Percentiles rank a stretch among this genome's conserved stretches.
These are phyloP conservation scores for Elsinoe perseae DNA, from an alignment of 2,329 filamentous ascomycete genomes.

Conservation along the genomic window DNA sequence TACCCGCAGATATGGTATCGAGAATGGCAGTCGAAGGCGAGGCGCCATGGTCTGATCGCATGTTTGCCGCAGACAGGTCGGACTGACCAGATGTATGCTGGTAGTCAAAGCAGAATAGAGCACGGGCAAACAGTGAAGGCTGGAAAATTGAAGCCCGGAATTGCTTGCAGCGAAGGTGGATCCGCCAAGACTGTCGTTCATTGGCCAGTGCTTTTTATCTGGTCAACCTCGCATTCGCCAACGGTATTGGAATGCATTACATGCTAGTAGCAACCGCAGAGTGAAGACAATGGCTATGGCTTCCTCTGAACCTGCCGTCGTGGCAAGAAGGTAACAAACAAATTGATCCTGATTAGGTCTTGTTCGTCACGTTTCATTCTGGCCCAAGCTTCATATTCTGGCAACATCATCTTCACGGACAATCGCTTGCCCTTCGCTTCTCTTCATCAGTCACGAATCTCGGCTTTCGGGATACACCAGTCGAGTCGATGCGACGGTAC, in stretches of 20 bases:
- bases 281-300: no score
- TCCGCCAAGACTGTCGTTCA: background rate
- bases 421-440: no score
- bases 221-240: background rate
- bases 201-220: background rate
- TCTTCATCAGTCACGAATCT: no score
- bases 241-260: background rate
- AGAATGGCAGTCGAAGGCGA: slow-evolving; percentile 28
- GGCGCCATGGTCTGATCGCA: slow-evolving; percentile 15
- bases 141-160: background rate
- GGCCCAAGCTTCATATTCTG: no score
- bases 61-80: background rate
- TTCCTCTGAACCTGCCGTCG: no score
- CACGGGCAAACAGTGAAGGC: slow-evolving; percentile 11
- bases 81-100: slow-evolving; percentile 1
- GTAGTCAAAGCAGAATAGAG: background rate
- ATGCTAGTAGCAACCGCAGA: no score
- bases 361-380: no score
- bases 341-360: no score
- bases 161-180: slow-evolving; percentile 11
- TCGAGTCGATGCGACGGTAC: no score
- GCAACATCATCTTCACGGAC: no score
- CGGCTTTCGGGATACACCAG: no score
- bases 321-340: no score
- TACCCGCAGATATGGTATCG: slow-evolving; percentile 61